Percentiles rank a stretch among this genome's conserved stretches.
phyloP scores from a whole-genome alignment of 768 basidiomycete genomes.

The Cystofilobasidium macerans region DNA sequence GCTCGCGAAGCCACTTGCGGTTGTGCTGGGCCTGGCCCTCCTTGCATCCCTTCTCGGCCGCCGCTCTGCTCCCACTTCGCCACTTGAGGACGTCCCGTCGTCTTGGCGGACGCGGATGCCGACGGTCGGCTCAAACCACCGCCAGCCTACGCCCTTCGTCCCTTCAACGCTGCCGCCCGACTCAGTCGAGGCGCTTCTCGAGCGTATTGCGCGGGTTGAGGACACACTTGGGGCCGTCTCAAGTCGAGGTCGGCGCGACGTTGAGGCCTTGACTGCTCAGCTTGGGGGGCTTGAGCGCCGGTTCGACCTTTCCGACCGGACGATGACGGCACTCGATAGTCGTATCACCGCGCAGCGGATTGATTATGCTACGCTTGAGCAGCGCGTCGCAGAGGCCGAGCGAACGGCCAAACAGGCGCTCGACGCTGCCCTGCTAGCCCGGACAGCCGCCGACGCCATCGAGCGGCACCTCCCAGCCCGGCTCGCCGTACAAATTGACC shows the following conservation, averaged over 20 bases:
- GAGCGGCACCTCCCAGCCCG: slow-evolving; percentile 38
- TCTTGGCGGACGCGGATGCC: slow-evolving; percentile 19
- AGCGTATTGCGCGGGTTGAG: slow-evolving; percentile 34
- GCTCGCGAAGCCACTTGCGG: neutral
- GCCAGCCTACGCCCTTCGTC: neutral
- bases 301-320: neutral
- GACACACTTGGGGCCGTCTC: slow-evolving; percentile 30
- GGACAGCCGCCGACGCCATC: slow-evolving; percentile 33
- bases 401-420: slow-evolving; percentile 31
- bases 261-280: slow-evolving; percentile 7
- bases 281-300: slow-evolving; percentile 12
- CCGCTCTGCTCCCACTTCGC: slow-evolving; percentile 8
- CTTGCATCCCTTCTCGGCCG: slow-evolving; percentile 10
- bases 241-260: slow-evolving; percentile 24
- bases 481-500: slow-evolving; percentile 37
- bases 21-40: neutral
- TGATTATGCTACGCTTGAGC: slow-evolving; percentile 29
- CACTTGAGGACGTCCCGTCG: slow-evolving; percentile 23
- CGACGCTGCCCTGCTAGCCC: slow-evolving; percentile 33
- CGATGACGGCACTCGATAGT: slow-evolving; percentile 9
- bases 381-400: slow-evolving; percentile 34
- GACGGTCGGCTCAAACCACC: neutral
- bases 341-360: slow-evolving; percentile 16
- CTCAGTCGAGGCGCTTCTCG: slow-evolving; percentile 35
- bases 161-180: slow-evolving; percentile 29